Base-by-base conservation (phyloP, 306 rosid species). In the Coriaria nepalensis region DNA sequence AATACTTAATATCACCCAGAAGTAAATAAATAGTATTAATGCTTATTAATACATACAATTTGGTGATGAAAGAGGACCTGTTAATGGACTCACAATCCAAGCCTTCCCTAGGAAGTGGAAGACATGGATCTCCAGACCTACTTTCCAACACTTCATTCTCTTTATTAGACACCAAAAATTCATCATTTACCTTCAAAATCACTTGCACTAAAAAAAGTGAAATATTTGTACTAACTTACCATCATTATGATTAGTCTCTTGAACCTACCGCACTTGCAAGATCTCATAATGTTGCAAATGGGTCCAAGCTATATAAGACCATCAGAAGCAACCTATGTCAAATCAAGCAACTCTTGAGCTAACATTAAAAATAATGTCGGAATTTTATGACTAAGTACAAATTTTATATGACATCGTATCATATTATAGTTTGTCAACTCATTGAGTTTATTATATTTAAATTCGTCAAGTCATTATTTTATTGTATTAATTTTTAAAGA, bases 61-160 rank as follows among this genome's bases (percentile, higher is more conserved):
- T 52, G 61, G 73, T 74, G 62, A 88, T 83, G 61, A 70, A 49
- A 43, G 57, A 33, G 43, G 65, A 57, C 59, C 67, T 79, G 53
- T 55, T 59, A 62, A 60, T 56, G 55, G 35, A 13, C 7, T 55
- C 80, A 68, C 96, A 88, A 66, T 39, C 59, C 50, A 83, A 53
- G 39, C 87, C 86, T 39, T 74, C 59, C 93, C 93, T 80, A 9
- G 83, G 79, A 53, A 49, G 47, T 49, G 76, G 68, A 49, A 50
- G 66, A 67, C 96, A 88, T 41, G 96, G 96, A 51, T 83, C 93
- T 37, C 95, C 96, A 2, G 53, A 59, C 96, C 93, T 78, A 67
- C 75, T 73, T 53, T 56, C 57, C 56, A 73, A 65, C 43, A 63
- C 70, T 68, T 64, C 46, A 58, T 64, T 78, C 14, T 45, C 58